Base-by-base conservation (phyloP, 768 basidiomycete genomes). In the Dacryopinax spathularia region DNA sequence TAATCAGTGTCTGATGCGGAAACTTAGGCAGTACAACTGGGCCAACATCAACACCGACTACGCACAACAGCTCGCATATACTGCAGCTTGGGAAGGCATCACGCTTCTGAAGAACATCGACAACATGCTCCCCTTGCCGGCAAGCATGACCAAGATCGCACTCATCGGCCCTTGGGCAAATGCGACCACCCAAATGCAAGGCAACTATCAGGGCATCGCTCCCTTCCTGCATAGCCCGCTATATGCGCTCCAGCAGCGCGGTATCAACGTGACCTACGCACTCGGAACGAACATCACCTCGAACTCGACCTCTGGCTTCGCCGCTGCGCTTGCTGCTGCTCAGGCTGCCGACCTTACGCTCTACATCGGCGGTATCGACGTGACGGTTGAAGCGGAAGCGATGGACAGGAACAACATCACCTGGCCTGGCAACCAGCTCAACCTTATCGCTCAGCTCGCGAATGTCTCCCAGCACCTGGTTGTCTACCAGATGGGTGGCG, bases 31-130 rank as follows among this genome's bases (percentile, higher is more conserved):
- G 65, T 73, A 83, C 18, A 70, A 67, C 35, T 83, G 79, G 77
- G 70, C 73, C 4, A 75, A 80, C 63, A 76, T 84, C 66, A 80
- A 82, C 68, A 77, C 76, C 0, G 76, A 78, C 2, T 60, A 69
- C 7, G 77, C 82, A 1, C 80, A 80, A 65, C 68, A 74, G 18
- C 75, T 84, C 15, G 82, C 82, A 1, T 73, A 80, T 68, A 74
- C 75, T 61, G 81, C 79, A 29, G 82, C 82, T 2, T 71, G 78
- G 3, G 80, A 82, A 68, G 81, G 82, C 22, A 77, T 83, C 2
- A 82, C 82, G 18, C 75, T 86, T 5, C 74, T 86, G 16, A 86
- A 86, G 75, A 87, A 86, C 68, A 66, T 66, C 33, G 82, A 84
- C 63, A 80, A 79, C 15, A 78, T 77, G 5, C 74, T 87, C 1